Evolutionary conservation across 768 basidiomycete genomes (phyloP), one percentile per base, ranked within the genome.

Genomic region (Auricularia cornea): DNA sequence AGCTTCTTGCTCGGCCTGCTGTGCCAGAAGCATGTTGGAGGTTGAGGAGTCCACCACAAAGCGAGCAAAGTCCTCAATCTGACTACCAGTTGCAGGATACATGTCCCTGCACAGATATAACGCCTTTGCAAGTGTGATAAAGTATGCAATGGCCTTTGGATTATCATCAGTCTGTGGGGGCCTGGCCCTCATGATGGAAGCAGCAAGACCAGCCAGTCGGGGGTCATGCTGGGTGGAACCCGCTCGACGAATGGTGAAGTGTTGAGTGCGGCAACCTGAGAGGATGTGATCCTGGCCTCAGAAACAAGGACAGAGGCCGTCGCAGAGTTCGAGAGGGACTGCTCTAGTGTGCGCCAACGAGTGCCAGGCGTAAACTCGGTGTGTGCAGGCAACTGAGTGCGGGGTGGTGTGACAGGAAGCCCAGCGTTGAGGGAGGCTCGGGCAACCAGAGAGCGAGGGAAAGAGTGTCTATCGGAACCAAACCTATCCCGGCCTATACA

Each of bases 221-320:
- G 65, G 20, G 54, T 29, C 6, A 64, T 52, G 5, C 63, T 38
- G 30, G 30, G 54, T 20, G 60, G 69, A 12, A 31, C 60, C 0
- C 28, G 26, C 40, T 71, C 66, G 35, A 70, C 61, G 3, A 67
- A 62, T 0, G 71, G 69, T 0, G 32, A 1, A 3, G 59, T 5
- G 31, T 68, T 44, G 48, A 52, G 48, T 18, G 2, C 28, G 20
- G 20, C 48, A 0, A 44, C 29, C 31, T 59, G 33, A n/a, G 54
- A 16, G 20, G 64, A 64, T 5, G 65, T 66, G 10, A 71, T 35
- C 6, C 54, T 52, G 6, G 61, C 59, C 41, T 70, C 64, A n/a
- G 64, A 62, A 8, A 74, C 65, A 0, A 75, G 66, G 62, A 72
- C 71, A 3, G 68, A 68, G 11, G 67, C 71, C 32, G 72, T 71